These are phyloP conservation scores for Tagetes erecta DNA, from an alignment of 129 eudicot genomes.

Conservation along the genomic window DNA sequence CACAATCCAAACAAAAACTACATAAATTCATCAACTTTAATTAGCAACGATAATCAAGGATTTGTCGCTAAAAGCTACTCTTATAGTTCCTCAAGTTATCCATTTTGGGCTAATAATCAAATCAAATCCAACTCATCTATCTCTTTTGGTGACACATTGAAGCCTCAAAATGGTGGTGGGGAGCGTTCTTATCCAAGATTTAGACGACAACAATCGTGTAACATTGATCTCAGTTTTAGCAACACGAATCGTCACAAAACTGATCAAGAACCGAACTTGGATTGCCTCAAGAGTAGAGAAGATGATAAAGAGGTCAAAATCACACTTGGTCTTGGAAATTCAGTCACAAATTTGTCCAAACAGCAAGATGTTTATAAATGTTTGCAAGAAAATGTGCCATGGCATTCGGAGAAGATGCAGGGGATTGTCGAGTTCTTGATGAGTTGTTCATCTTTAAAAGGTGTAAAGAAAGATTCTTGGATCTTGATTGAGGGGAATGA, in stretches of 20 bases:
- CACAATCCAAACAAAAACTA: constrained; percentile 34
- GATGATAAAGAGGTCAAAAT: constrained; percentile 62
- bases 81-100: constrained; percentile 41
- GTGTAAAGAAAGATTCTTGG: constrained; percentile 44
- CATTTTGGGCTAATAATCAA: constrained; percentile 57
- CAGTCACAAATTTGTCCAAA: constrained; percentile 31
- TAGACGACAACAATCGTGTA: constrained; percentile 85
- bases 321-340: constrained; percentile 76
- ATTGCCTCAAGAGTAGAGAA: constrained; percentile 59
- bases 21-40: constrained; percentile 31
- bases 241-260: constrained; percentile 28
- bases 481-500: constrained; percentile 69
- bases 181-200: constrained; percentile 58
- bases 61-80: constrained; percentile 40
- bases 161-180: constrained; percentile 35
- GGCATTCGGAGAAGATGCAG: constrained; percentile 64
- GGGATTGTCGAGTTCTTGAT: constrained; percentile 43
- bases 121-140: constrained; percentile 34
- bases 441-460: constrained; percentile 28
- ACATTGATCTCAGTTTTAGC: constrained; percentile 67
- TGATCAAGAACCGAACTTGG: constrained; percentile 60
- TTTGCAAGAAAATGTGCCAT: constrained; percentile 70
- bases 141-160: constrained; percentile 49
- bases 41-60: constrained; percentile 29
- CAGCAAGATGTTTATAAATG: constrained; percentile 31